A percentile compares a stretch with the other conserved stretches of the same genome.
phyloP scores from a whole-genome alignment of 2,329 filamentous ascomycete genomes.

The Gaeumannomyces tritici region DNA sequence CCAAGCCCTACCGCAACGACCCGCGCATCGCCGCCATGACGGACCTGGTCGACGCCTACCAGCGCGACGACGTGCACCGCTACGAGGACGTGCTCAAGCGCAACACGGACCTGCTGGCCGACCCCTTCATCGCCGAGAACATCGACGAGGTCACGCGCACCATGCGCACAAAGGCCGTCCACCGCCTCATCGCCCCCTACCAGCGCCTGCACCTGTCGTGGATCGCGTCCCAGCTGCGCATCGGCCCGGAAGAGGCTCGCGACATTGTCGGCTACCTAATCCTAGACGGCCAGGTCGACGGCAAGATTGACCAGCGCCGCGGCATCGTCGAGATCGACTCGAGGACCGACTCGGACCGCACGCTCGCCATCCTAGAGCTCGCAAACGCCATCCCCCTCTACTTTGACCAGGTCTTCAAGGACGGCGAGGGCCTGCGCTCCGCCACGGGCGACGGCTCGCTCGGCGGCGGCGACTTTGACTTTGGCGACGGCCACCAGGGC shows the following conservation, averaged over 20 bases:
- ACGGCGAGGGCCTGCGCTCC: conserved; percentile 60
- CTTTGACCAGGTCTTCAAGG: conserved; percentile 64
- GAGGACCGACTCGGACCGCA: conserved; percentile 62
- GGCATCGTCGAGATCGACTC: conserved; percentile 76
- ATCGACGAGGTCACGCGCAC: conserved; percentile 98
- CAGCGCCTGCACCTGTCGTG: conserved; percentile 82
- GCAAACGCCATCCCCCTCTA: conserved; percentile 59
- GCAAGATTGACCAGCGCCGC: conserved; percentile 80
- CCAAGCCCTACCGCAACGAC: conserved; percentile 95
- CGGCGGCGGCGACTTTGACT: conserved; percentile 2
- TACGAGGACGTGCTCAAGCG: conserved; percentile 83
- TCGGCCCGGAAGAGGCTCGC: conserved; percentile 76
- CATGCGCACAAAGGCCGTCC: conserved; percentile 91
- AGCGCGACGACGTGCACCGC: conserved; percentile 83
- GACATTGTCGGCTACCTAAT: conserved; percentile 96
- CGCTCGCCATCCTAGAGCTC: conserved; percentile 65
- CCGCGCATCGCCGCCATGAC: conserved; percentile 95
- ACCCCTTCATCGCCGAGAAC: conserved; percentile 96
- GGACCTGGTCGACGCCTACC: conserved; percentile 91
- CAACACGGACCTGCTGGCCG: conserved; percentile 81
- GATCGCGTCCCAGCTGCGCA: conserved; percentile 81
- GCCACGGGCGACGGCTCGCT: neutral
- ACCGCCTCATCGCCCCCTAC: conserved; percentile 91
- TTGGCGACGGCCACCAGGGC: conserved; percentile 1
- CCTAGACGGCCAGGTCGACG: conserved; percentile 76